phyloP scores from a whole-genome alignment of 257 asterid genomes.

The Nicotiana paniculata region DNA sequence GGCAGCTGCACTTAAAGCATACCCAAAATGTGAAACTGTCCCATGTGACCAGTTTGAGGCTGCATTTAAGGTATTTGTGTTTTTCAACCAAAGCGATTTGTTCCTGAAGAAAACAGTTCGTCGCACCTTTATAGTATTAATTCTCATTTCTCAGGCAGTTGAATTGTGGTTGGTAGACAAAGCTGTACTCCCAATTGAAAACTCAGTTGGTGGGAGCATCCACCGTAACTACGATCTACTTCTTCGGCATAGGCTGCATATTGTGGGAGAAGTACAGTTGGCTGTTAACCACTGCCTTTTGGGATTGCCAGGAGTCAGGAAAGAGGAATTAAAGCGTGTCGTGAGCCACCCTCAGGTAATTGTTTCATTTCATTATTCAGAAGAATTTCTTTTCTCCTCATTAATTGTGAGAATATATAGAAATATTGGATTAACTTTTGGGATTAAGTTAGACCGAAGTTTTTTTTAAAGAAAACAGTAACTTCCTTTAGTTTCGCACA shows the following conservation, averaged over 20 bases:
- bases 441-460: background rate
- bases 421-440: background rate
- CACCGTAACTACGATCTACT: conserved; percentile 87
- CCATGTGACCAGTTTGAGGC: conserved; percentile 90
- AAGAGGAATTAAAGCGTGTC: conserved; percentile 67
- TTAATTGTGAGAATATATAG: background rate
- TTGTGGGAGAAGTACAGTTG: conserved; percentile 88
- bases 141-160: conserved; percentile 61
- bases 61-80: conserved; percentile 58
- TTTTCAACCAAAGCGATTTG: conserved; percentile 4
- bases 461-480: background rate
- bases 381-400: background rate
- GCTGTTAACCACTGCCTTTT: conserved; percentile 79
- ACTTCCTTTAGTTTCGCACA: background rate
- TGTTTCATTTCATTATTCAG: background rate
- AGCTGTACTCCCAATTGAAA: conserved; percentile 92
- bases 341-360: conserved; percentile 95
- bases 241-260: conserved; percentile 85
- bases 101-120: conserved; percentile 1
- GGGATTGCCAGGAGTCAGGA: conserved; percentile 75
- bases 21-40: conserved; percentile 84
- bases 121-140: conserved; percentile 7
- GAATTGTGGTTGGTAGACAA: conserved; percentile 94
- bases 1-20: conserved; percentile 87
- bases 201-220: conserved; percentile 93